These are phyloP conservation scores for Colletotrichum noveboracense DNA, from an alignment of 2,329 filamentous ascomycete species.

Conservation along the genomic window DNA sequence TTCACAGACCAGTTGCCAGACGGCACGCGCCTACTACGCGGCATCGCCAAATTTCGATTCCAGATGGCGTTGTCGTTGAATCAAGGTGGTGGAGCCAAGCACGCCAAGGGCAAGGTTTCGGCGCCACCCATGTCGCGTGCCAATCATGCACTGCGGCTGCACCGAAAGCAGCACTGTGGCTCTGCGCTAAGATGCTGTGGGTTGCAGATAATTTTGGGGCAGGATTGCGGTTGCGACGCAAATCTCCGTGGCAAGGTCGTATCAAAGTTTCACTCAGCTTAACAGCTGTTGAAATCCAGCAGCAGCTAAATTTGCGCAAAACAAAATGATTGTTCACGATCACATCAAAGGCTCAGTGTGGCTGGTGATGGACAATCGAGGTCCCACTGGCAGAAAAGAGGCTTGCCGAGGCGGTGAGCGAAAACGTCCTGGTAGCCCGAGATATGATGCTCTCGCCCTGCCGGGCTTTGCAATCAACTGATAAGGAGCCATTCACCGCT, in stretches of 20 bases:
- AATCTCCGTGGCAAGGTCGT: background rate
- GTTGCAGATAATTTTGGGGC: background rate
- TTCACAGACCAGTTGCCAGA: accelerated
- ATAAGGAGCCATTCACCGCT: background rate
- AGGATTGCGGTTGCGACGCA: background rate
- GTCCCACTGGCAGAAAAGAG: background rate
- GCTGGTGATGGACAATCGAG: background rate
- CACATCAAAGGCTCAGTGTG: background rate
- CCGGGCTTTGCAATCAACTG: background rate
- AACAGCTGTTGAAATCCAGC: background rate
- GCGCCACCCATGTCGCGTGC: background rate
- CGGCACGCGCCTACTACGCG: background rate
- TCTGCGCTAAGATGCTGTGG: background rate
- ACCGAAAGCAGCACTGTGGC: background rate
- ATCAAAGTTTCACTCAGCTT: background rate
- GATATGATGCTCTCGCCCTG: background rate
- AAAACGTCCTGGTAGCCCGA: background rate
- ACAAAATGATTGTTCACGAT: background rate
- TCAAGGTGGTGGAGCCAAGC: background rate
- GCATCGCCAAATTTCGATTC: background rate
- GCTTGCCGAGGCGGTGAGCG: background rate
- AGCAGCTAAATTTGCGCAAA: background rate
- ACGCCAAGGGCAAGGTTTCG: background rate
- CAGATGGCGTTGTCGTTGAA: background rate
- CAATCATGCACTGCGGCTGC: background rate